phyloP scores from a whole-genome alignment of 2,329 filamentous ascomycete species.

The Verticillium longisporum region DNA sequence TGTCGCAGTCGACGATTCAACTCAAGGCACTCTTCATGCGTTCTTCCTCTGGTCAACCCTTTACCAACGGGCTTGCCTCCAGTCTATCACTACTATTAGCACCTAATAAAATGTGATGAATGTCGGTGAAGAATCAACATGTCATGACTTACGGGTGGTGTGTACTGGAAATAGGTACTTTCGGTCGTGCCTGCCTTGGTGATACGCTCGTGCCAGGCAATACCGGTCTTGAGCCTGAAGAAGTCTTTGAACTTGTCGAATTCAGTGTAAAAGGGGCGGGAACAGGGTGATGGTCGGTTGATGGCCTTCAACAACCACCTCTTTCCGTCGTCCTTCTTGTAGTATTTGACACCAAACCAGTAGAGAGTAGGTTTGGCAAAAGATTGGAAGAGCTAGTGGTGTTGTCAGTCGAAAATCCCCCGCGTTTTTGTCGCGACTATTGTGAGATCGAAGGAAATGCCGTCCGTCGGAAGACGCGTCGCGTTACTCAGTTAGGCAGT shows the following conservation, averaged over 20 bases:
- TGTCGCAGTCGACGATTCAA: slow-evolving; percentile 3
- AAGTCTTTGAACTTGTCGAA: slow-evolving; percentile 46
- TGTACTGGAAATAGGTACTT: slow-evolving; percentile 32
- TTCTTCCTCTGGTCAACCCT: not conserved
- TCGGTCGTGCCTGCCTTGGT: slow-evolving; percentile 22
- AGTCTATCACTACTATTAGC: not conserved
- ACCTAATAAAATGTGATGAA: no score
- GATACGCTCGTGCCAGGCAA: slow-evolving; percentile 52
- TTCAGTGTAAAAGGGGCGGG: slow-evolving; percentile 33
- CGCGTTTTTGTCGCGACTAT: not conserved
- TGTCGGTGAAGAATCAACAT: not conserved
- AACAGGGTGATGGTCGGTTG: slow-evolving; percentile 29
- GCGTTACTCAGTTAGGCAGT: not conserved
- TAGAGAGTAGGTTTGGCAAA: slow-evolving; percentile 53
- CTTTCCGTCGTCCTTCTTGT: slow-evolving; percentile 27
- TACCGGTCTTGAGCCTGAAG: slow-evolving; percentile 51
- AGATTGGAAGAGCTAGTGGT: slow-evolving; percentile 60
- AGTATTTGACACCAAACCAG: slow-evolving; percentile 48
- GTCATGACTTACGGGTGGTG: slow-evolving; percentile 35
- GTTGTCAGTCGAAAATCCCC: not conserved
- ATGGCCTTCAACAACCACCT: slow-evolving; percentile 1
- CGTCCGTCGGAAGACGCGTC: not conserved
- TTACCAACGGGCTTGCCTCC: slow-evolving; percentile 9
- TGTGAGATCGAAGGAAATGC: not conserved
- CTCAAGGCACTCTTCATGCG: slow-evolving; percentile 1